Percentiles rank a stretch among this genome's conserved stretches.
These are phyloP conservation scores for Ophiocordyceps sinensis DNA, from an alignment of 2,329 filamentous ascomycete genomes.

Conservation along the genomic window DNA sequence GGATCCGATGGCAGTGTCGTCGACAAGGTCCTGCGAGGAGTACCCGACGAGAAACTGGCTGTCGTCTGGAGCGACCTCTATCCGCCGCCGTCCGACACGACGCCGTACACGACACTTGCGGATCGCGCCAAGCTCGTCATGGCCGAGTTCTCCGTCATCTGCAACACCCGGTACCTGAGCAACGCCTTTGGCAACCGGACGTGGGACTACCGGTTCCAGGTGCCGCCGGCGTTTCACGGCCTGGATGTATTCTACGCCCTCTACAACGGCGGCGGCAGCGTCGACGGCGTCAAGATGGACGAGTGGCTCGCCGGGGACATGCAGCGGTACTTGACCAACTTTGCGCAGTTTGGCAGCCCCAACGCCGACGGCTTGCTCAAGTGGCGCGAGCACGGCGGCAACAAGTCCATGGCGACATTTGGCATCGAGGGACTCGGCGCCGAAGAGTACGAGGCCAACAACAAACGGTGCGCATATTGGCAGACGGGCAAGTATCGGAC, in stretches of 20 bases:
- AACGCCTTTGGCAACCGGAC: slow-evolving; percentile 28
- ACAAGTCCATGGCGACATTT: slow-evolving; percentile 2
- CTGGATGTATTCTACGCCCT: slow-evolving; percentile 35
- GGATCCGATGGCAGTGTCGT: too few relatives aligned
- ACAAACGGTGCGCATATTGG: slow-evolving; percentile 14
- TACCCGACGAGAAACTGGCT: slow-evolving; percentile 4
- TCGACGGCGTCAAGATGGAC: slow-evolving; percentile 12
- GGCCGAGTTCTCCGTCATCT: slow-evolving; percentile 28
- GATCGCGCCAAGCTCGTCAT: slow-evolving; percentile 20
- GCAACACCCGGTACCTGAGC: slow-evolving; percentile 35
- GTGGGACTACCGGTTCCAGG: slow-evolving; percentile 34
- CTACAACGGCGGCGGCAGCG: too few relatives aligned
- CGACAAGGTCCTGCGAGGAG: slow-evolving; percentile 9
- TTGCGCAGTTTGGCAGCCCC: slow-evolving; percentile 14
- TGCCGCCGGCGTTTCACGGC: slow-evolving; percentile 34
- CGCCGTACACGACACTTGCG: neutral
- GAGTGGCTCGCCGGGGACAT: slow-evolving; percentile 11
- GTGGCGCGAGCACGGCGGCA: slow-evolving; percentile 3
- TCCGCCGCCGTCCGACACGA: slow-evolving; percentile 2
- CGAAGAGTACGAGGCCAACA: slow-evolving; percentile 5
- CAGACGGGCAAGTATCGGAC: slow-evolving; percentile 3
- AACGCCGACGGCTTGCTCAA: slow-evolving; percentile 2
- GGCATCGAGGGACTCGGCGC: slow-evolving; percentile 1
- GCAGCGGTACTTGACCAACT: slow-evolving; percentile 18
- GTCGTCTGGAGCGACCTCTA: slow-evolving; percentile 22